Evolutionary conservation across 768 basidiomycete species (phyloP), one percentile per base, ranked within the genome.

Genomic region (Dacryopinax spathularia): DNA sequence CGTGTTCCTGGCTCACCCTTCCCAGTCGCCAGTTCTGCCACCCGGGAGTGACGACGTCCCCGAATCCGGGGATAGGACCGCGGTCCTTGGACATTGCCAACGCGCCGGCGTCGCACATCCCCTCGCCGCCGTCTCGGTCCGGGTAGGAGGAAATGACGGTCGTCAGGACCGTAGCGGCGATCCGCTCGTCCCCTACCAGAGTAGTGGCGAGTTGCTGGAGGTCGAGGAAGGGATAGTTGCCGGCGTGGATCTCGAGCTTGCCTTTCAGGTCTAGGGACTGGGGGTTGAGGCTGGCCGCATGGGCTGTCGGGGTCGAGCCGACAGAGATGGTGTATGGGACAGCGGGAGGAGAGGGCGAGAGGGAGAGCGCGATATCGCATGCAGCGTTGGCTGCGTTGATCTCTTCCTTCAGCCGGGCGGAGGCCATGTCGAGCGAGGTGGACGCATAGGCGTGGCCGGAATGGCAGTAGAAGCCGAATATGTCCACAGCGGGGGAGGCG

Each of bases 31-130:
- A 74, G 1, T 68, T 39, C 25, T n/a, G 43, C 56, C 29, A 39
- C 25, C 36, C 62, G 61, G 36, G 65, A 12, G 33, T 16, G 15
- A 89, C 72, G 1, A 91, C 81, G 34, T 87, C 82, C 2, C 91
- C 90, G 69, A 79, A 90, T 2, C 82, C 84, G 9, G 81, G 81
- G 29, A 80, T 83, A 1, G 83, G 86, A 0, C 91, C 91, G 0
- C 79, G 85, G 72, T 92, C 91, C 73, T 91, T 91, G 72, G 88
- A 90, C 77, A 94, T 87, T 2, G 89, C 90, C 65, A 91, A 83
- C 1, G 82, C 88, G 5, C 90, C 91, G 7, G 86, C 87, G 73
- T 95, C 90, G 63, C 84, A 84, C 76, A 91, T 75, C 2, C 87
- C 88, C 71, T 91, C 88, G 59, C 75, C 71, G 1, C 84, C 86